Base-by-base conservation (phyloP, 2,329 filamentous ascomycete species). In the Aureobasidium sp. region DNA sequence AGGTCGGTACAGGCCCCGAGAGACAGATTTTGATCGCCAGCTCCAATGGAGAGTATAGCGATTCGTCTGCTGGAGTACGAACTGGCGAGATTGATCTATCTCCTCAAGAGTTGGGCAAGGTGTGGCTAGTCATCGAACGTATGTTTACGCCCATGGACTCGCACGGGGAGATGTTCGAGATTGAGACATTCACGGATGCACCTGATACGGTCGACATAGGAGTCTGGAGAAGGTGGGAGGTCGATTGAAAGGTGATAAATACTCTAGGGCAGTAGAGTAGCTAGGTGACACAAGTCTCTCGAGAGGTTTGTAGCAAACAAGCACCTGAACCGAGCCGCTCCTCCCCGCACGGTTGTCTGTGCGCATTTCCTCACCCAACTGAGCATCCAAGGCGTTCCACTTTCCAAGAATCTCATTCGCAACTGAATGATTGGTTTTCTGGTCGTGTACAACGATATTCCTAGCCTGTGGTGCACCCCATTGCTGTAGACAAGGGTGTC, bases 121-220 rank as follows among this genome's bases (percentile, higher is more conserved):
- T 29, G 12, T 95, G 89, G 88, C 78, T 97, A 59, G 87, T 96
- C 6, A 78, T 97, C 45, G 91, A 97, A 74, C 82, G 88, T 66
- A 82, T 93, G 69, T 88, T 86, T n/a, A 82, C 81, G 12, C 79
- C 78, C 48, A 75, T 76, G 5, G 79, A 73, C 44, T 69, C 72
- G 60, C 70, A 68, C 58, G 77, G 77, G 61, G 80, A 83, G 69
- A 74, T 77, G 62, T 81, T 89, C 61, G 70, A 74, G 8, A 72
- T 82, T 6, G 78, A 80, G 66, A 67, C 81, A 22, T 76, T 76
- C 47, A 74, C 73, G 17, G 80, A 82, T 65, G 73, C 74, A 61
- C 73, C 73, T 8, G 71, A 79, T 49, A 76, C 72, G 17, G 73
- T 79, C 36, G 71, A 73, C 2, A 70, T 76, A 52, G 79, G 79